phyloP scores from a whole-genome alignment of 257 asterid genomes.

The Coffea canephora region DNA sequence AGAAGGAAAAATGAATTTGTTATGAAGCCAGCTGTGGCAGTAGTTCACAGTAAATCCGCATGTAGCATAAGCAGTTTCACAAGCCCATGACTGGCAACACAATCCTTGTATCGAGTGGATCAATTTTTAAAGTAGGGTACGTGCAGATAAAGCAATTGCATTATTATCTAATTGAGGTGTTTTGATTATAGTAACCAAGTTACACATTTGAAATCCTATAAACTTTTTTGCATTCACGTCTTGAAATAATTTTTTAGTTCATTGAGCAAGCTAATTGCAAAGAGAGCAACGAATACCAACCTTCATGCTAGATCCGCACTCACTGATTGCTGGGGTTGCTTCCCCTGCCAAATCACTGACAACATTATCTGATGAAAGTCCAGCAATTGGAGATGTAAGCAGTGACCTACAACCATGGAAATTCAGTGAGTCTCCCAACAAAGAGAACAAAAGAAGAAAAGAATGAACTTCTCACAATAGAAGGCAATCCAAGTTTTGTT shows the following conservation, averaged over 20 bases:
- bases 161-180: background rate
- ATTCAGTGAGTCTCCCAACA: slow-evolving; percentile 21
- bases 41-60: background rate
- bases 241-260: background rate
- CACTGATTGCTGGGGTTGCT: slow-evolving; percentile 62
- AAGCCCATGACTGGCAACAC: background rate
- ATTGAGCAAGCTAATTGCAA: background rate
- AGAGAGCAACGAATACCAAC: slow-evolving; percentile 33
- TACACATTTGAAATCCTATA: background rate
- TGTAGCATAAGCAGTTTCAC: background rate
- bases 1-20: background rate
- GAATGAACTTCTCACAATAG: slow-evolving; percentile 2
- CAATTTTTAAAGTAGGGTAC: background rate
- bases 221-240: background rate
- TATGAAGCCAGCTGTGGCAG: background rate
- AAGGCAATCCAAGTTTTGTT: background rate
- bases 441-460: background rate
- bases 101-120: background rate
- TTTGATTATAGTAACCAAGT: background rate
- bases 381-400: slow-evolving; percentile 58
- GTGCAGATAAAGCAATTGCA: background rate
- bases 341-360: slow-evolving; percentile 47
- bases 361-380: slow-evolving; percentile 68
- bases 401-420: slow-evolving; percentile 52
- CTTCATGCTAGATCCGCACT: slow-evolving; percentile 66